Evolutionary conservation across 1,284 basidiomycete species (phyloP).

Genomic region (Fistulina hepatica): DNA sequence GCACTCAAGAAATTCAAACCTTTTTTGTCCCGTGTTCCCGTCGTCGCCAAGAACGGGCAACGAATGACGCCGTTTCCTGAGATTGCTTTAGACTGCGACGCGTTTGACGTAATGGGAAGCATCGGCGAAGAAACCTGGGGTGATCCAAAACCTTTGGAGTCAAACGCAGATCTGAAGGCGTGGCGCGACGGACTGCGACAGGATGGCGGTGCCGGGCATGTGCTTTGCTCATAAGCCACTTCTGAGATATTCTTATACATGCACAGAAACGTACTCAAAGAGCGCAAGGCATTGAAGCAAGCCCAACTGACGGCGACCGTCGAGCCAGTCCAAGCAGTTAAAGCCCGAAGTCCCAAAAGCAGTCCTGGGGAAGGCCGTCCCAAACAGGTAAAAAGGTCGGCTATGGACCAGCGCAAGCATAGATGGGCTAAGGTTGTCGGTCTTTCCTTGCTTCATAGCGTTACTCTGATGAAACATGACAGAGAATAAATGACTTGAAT

Average conservation of each 20-base stretch:
- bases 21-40: conserved; percentile 37
- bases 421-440: too few species aligned
- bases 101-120: conserved; percentile 29
- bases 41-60: conserved; percentile 20
- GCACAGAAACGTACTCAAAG: conserved; percentile 35
- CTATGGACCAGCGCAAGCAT: too few species aligned
- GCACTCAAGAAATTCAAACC: conserved; percentile 35
- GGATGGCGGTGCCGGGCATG: conserved; percentile 46
- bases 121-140: conserved; percentile 34
- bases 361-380: too few species aligned
- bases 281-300: conserved; percentile 24
- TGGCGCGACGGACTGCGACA: conserved; percentile 42
- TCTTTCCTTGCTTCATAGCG: too few species aligned
- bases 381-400: too few species aligned
- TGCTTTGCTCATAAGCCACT: conserved; percentile 7
- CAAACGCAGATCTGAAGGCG: conserved; percentile 26
- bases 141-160: conserved; percentile 33
- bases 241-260: conserved; percentile 4
- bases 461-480: too few species aligned
- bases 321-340: too few species aligned
- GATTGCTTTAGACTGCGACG: conserved; percentile 39
- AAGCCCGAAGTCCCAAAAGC: too few species aligned
- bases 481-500: too few species aligned
- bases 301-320: too few species aligned
- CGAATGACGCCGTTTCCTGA: conserved; percentile 26